Evolutionary conservation across 345 rosid genomes (phyloP).

Genomic region (Corymbia maculata): DNA sequence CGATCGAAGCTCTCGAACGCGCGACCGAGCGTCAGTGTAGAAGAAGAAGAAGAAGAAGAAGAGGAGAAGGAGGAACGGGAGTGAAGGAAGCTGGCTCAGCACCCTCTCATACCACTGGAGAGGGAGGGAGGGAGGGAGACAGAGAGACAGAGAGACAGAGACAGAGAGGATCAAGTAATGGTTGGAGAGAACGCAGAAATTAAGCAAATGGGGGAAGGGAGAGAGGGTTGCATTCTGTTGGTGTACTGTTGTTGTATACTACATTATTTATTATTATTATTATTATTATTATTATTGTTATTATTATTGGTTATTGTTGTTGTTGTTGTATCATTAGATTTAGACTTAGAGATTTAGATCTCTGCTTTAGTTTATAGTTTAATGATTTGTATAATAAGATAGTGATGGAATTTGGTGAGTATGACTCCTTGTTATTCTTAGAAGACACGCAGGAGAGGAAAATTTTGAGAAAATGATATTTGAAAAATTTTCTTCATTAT

Average conservation of each 20-base stretch:
- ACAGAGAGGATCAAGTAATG: not conserved
- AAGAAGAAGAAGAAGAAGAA: not conserved
- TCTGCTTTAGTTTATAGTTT: not conserved
- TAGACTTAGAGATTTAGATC: not conserved
- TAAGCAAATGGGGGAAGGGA: not conserved
- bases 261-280: not conserved
- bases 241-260: not conserved
- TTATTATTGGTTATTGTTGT: not conserved
- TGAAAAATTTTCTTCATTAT: fast-evolving
- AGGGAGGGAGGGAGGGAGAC: not conserved
- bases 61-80: not conserved
- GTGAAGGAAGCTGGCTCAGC: not conserved
- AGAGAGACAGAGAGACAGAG: not conserved
- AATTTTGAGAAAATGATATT: not conserved
- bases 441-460: not conserved
- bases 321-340: not conserved
- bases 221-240: not conserved
- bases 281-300: no score
- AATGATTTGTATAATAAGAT: not conserved
- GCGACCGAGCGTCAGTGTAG: not conserved
- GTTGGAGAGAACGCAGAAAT: not conserved
- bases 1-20: not conserved
- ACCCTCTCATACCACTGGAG: not conserved
- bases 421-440: not conserved
- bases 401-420: not conserved